Conservation (phyloP, 2,329 filamentous ascomycete genomes). For the Pseudocercospora crystallina region DNA sequence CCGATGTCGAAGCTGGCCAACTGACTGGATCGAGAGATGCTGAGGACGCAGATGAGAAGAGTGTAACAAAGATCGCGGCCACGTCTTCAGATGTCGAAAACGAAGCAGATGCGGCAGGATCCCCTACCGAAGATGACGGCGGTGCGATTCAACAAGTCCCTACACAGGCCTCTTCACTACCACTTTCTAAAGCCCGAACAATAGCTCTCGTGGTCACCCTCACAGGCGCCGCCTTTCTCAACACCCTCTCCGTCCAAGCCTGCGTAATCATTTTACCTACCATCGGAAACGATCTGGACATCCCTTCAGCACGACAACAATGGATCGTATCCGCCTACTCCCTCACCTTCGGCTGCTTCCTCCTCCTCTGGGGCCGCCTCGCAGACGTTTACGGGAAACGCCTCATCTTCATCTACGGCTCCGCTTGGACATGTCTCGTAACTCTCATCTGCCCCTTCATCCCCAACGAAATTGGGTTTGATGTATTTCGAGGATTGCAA, state of each 20-base stretch:
- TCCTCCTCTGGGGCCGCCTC: conserved; percentile 66
- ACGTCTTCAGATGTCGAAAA: too few relatives aligned
- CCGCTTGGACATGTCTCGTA: conserved; percentile 61
- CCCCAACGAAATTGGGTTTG: conserved; percentile 66
- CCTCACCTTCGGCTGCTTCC: conserved; percentile 66
- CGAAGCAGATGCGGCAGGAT: too few relatives aligned
- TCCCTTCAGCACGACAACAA: conserved; percentile 37
- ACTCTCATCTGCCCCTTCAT: conserved; percentile 64
- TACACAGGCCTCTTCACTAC: conserved; percentile 17
- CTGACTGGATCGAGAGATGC: too few relatives aligned
- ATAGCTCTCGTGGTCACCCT: conserved; percentile 32
- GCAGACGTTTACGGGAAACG: conserved; percentile 68
- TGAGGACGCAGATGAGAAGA: too few relatives aligned
- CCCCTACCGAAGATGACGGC: too few relatives aligned
- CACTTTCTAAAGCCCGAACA: conserved; percentile 30
- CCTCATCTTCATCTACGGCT: conserved; percentile 63
- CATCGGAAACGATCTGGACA: conserved; percentile 33
- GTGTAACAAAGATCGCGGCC: too few relatives aligned
- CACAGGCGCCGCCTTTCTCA: conserved; percentile 34
- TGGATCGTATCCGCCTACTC: conserved; percentile 68
- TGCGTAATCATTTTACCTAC: conserved; percentile 37
- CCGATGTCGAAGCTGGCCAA: conserved; percentile 3
- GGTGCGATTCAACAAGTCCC: conserved; percentile 11
- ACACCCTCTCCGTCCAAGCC: conserved; percentile 36
- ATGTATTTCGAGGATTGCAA: conserved; percentile 65